Evolutionary conservation across 148 eudicot species (phyloP).

Genomic region (Agrostemma githago): DNA sequence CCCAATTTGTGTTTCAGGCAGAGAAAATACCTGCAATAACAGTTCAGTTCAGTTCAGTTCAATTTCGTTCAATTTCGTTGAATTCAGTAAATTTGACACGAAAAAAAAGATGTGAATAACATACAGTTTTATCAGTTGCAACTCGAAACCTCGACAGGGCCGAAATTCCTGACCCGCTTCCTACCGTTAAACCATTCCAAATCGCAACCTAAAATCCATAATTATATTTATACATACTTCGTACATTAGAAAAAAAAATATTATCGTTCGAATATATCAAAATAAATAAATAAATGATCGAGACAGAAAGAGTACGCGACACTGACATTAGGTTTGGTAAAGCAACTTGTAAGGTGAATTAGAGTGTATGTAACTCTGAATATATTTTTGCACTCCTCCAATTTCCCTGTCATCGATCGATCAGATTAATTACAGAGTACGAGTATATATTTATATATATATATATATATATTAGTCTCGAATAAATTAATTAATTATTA

Average conservation of each 20-base stretch:
- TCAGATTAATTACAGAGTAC: too few species aligned
- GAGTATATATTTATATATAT: too few species aligned
- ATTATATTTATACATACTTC: background rate
- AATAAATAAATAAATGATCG: background rate
- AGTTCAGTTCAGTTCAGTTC: background rate
- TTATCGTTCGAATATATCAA: too few species aligned
- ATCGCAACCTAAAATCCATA: constrained; percentile 5
- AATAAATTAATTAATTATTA: too few species aligned
- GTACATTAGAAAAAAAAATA: too few species aligned
- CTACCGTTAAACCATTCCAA: constrained; percentile 17
- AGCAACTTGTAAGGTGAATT: constrained; percentile 16
- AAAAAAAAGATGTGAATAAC: background rate
- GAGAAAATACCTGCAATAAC: constrained; percentile 10
- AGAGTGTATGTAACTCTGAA: constrained; percentile 9
- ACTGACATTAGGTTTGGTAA: constrained; percentile 12
- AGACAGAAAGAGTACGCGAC: background rate
- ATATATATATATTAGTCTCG: too few species aligned
- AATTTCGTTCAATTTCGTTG: too few species aligned
- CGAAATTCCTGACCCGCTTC: constrained; percentile 15
- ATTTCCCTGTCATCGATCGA: background rate
- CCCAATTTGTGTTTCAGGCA: constrained; percentile 15
- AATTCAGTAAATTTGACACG: too few species aligned
- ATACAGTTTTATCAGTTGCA: constrained; percentile 14
- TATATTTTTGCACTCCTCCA: constrained; percentile 16
- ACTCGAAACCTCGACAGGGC: constrained; percentile 8